phyloP scores from a whole-genome alignment of 345 rosid species.

The Jatropha curcas region DNA sequence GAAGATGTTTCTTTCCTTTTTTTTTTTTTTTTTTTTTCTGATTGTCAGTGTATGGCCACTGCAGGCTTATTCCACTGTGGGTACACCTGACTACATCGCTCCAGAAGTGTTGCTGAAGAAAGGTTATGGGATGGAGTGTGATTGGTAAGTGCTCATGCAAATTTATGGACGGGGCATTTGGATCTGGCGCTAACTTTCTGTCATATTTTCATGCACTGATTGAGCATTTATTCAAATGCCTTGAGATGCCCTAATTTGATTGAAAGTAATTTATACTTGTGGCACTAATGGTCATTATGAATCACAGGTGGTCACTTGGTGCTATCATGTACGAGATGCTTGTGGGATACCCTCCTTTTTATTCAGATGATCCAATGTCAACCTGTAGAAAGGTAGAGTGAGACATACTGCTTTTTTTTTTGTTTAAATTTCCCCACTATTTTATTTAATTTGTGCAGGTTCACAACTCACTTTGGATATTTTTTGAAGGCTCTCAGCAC shows the following conservation, averaged over 20 bases:
- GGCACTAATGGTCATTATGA: conserved; percentile 27
- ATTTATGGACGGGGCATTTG: neutral
- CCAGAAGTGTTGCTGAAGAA: conserved; percentile 94
- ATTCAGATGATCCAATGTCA: conserved; percentile 98
- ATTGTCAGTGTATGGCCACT: conserved; percentile 12
- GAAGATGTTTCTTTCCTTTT: neutral
- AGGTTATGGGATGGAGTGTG: conserved; percentile 99
- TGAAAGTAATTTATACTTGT: conserved; percentile 5
- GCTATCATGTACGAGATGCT: conserved; percentile 98
- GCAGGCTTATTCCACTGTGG: conserved; percentile 98
- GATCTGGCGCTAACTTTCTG: too few relatives aligned
- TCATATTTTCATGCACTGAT: too few relatives aligned
- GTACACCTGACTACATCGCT: conserved; percentile 97
- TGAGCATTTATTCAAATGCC: too few relatives aligned
- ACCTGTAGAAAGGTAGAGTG: conserved; percentile 78
- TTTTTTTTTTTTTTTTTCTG: neutral
- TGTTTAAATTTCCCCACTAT: neutral
- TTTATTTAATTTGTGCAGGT: neutral
- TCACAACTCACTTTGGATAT: neutral
- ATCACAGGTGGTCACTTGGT: conserved; percentile 94
- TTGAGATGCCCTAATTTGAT: conserved; percentile 12
- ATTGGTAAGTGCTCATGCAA: conserved; percentile 59
- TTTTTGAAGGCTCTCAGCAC: neutral
- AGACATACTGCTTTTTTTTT: neutral
- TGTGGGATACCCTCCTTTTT: conserved; percentile 94